A percentile compares a stretch with the other conserved stretches of the same genome.
Evolutionary conservation across 2,329 filamentous ascomycete genomes (phyloP).

Genomic region (Corynespora cassiicola): DNA sequence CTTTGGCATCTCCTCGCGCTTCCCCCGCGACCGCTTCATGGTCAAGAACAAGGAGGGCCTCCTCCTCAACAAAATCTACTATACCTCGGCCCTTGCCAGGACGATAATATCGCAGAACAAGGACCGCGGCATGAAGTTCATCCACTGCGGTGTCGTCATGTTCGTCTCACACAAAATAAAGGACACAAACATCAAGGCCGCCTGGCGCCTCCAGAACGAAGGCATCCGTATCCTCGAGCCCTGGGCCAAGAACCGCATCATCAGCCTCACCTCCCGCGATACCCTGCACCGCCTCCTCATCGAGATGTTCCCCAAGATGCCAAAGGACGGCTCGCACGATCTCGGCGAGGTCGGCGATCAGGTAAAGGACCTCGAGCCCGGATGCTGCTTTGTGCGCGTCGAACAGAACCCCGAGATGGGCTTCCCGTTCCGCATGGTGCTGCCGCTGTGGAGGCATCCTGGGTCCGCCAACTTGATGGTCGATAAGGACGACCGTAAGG

Average conservation of each 20-base stretch:
- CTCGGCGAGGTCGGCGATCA: conserved; percentile 88
- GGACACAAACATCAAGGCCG: conserved; percentile 90
- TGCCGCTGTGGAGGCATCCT: conserved; percentile 93
- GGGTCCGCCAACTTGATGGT: conserved; percentile 96
- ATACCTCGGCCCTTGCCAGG: conserved; percentile 83
- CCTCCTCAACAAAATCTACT: conserved; percentile 95
- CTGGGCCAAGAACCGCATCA: conserved; percentile 82
- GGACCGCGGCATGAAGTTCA: conserved; percentile 89
- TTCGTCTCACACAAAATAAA: conserved; percentile 75
- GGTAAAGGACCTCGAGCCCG: conserved; percentile 79
- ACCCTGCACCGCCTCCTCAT: conserved; percentile 84
- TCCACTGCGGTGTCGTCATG: conserved; percentile 98
- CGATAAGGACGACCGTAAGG: conserved; percentile 91
- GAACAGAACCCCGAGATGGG: conserved; percentile 74
- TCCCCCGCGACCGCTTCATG: conserved; percentile 92
- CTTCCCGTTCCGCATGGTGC: conserved; percentile 78
- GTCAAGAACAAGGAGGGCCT: conserved; percentile 90
- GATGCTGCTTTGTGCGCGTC: conserved; percentile 87
- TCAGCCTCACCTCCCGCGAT: conserved; percentile 76
- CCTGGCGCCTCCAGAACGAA: conserved; percentile 95
- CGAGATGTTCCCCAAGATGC: conserved; percentile 95
- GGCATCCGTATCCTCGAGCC: conserved; percentile 90
- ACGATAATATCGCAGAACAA: conserved; percentile 89
- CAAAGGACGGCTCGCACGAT: conserved; percentile 73
- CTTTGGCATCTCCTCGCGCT: conserved; percentile 82